These are phyloP conservation scores for Galeopsis tetrahit DNA, from an alignment of 257 asterid genomes.

Conservation along the genomic window DNA sequence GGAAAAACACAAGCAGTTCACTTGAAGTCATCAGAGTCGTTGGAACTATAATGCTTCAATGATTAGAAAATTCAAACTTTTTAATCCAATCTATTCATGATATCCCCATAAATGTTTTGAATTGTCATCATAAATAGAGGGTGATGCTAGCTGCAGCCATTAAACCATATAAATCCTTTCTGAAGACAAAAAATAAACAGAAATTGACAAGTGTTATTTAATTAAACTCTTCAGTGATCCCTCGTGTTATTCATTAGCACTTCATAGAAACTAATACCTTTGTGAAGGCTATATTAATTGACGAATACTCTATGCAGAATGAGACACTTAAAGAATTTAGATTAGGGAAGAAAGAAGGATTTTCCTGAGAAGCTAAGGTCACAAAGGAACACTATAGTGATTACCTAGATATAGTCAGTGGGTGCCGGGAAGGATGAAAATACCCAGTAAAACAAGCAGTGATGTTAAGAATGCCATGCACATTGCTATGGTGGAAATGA, in stretches of 20 bases:
- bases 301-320: too few species aligned
- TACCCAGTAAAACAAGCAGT: conserved; percentile 8
- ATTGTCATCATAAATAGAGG: not conserved
- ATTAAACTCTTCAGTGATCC: not conserved
- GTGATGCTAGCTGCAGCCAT: conserved; percentile 1
- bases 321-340: too few species aligned
- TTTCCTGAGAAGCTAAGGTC: not conserved
- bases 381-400: not conserved
- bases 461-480: not conserved
- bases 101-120: conserved; percentile 5
- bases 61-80: not conserved
- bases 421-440: not conserved
- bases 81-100: not conserved
- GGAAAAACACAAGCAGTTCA: not conserved
- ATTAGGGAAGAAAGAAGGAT: not conserved
- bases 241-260: not conserved
- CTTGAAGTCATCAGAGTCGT: conserved; percentile 10
- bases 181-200: not conserved
- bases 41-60: not conserved
- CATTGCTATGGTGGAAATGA: conserved; percentile 6
- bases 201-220: not conserved
- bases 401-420: not conserved
- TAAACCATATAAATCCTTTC: not conserved
- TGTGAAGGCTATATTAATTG: not conserved
- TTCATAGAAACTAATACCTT: not conserved